Evolutionary conservation across 306 rosid genomes (phyloP).

Genomic region (Prunus davidiana): DNA sequence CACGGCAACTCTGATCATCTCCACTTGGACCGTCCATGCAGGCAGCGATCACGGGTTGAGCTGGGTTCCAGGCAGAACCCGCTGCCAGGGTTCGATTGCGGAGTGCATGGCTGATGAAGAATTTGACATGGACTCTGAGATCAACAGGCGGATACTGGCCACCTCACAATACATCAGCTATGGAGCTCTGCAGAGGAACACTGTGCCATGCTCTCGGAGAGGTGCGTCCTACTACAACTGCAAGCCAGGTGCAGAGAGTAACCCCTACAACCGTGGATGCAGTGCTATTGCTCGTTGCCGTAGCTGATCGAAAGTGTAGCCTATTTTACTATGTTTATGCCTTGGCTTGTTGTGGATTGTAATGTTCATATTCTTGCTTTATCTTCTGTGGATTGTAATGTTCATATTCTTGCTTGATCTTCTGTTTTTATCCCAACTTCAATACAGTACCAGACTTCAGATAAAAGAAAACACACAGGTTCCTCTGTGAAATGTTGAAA

Average conservation of each 20-base stretch:
- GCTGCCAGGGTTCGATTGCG: constrained; percentile 58
- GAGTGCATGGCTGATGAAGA: constrained; percentile 59
- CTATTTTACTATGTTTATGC: background rate
- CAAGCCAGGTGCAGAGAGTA: constrained; percentile 55
- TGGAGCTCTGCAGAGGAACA: constrained; percentile 62
- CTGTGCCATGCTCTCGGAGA: constrained; percentile 66
- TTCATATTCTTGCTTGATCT: background rate
- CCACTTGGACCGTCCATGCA: constrained; percentile 9
- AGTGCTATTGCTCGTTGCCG: constrained; percentile 74
- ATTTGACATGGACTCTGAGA: constrained; percentile 47
- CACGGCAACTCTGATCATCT: constrained; percentile 14
- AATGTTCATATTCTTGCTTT: background rate
- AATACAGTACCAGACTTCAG: background rate
- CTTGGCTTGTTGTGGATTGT: background rate
- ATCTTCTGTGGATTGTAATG: background rate
- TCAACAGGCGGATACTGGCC: constrained; percentile 72
- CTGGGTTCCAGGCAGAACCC: constrained; percentile 36
- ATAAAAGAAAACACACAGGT: background rate
- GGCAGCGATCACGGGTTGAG: constrained; percentile 27
- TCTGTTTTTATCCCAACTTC: background rate
- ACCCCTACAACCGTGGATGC: constrained; percentile 84
- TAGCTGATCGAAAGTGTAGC: constrained; percentile 16
- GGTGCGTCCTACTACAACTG: constrained; percentile 93
- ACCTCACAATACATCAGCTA: constrained; percentile 73
- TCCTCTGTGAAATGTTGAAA: background rate